Conservation (phyloP, 1,284 basidiomycete species). For the Inonotus obliquus region DNA sequence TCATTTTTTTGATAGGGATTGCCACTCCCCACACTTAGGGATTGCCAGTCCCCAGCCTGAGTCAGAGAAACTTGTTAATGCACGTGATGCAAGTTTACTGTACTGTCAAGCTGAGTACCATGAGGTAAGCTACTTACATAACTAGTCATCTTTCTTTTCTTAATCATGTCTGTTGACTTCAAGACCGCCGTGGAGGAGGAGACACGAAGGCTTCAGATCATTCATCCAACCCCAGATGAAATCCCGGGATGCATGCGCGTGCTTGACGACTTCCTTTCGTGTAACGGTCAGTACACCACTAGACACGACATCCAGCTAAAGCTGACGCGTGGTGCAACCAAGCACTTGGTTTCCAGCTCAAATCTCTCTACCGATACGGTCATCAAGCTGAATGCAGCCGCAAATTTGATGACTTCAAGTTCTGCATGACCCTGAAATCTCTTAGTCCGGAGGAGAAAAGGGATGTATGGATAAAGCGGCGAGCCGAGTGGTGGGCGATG, state of each 20-base stretch:
- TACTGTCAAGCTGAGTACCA: too few species aligned
- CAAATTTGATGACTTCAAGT: constrained; percentile 93
- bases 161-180: constrained; percentile 27
- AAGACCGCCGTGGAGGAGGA: constrained; percentile 58
- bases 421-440: constrained; percentile 83
- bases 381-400: constrained; percentile 69
- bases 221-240: constrained; percentile 73
- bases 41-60: too few species aligned
- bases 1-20: too few species aligned
- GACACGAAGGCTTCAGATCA: constrained; percentile 50
- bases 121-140: neutral
- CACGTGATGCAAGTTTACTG: too few species aligned
- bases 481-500: constrained; percentile 90
- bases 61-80: too few species aligned
- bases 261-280: constrained; percentile 76
- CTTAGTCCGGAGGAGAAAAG: constrained; percentile 73
- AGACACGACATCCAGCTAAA: too few species aligned
- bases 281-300: constrained; percentile 49
- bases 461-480: constrained; percentile 77
- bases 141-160: neutral
- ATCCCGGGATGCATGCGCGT: constrained; percentile 76
- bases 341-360: constrained; percentile 82
- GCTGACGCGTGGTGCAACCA: too few species aligned
- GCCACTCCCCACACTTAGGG: too few species aligned
- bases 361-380: constrained; percentile 85